Evolutionary conservation across 2,329 filamentous ascomycete genomes (phyloP), one percentile per base, ranked within the genome.

Genomic region (Arthrobotrys megalospora): DNA sequence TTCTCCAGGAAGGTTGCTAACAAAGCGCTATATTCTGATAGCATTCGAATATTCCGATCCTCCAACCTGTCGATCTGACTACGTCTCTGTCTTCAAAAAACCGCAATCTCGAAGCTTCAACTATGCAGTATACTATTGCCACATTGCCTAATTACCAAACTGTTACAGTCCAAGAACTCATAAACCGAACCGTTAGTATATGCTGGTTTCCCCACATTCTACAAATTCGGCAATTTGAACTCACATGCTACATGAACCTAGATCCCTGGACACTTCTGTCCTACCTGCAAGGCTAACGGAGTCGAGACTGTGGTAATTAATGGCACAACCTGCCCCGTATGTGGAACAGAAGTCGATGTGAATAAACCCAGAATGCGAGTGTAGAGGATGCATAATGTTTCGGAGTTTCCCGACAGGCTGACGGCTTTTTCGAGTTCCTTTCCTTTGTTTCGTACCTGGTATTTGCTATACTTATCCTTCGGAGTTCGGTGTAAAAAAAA

Each of bases 271-370:
- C 79, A 80, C 10, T 65, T 79, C 19, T 81, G 81, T 14, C 80
- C 80, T 10, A 80, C 80, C 7, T 81, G 81, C 45, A 75, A 81
- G 6, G 64, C 68, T 12, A 67, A 64, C 41, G 81, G 81, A 1
- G 41, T 80, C 32, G 80, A 81, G 19, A 80, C 77, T n/a, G 75
- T 79, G 65, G 80, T 81, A 19, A 81, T 81, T 8, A 80, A 80
- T 14, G 81, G 81, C 0, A 80, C 80, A 21, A 80, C 80, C 6
- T 81, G 81, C 10, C 76, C 80, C 6, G 80, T 76, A 21, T 81
- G 81, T 16, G 48, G 58, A 32, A 72, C 67, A 3, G 75, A 78
- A 28, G 65, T 78, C 19, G 75, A 78, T 47, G 67, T 72, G 32
- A 78, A 78, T 34, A 72, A 72, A 41, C 67, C 75, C 10, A 65